These are phyloP conservation scores for Bruguiera gymnorhiza DNA, from an alignment of 345 rosid species.

Conservation along the genomic window DNA sequence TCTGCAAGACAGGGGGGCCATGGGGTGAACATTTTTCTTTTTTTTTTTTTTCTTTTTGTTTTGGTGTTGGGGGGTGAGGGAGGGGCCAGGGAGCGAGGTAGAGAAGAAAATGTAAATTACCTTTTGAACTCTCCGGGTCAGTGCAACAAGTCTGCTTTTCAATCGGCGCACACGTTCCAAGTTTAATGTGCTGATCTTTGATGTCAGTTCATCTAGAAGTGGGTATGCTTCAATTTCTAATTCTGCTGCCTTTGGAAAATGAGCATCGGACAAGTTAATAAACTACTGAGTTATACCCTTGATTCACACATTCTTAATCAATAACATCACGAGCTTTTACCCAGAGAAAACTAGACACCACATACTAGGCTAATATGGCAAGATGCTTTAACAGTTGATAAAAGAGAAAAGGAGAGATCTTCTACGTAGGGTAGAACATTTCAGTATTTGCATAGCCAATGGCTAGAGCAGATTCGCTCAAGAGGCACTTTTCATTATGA, in stretches of 20 bases:
- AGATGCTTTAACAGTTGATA: neutral
- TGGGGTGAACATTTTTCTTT: neutral
- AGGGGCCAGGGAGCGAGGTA: too few relatives aligned
- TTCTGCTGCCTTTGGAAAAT: conserved; percentile 78
- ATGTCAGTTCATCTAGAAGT: conserved; percentile 86
- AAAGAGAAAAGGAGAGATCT: too few relatives aligned
- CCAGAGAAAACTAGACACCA: neutral
- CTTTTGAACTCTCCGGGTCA: conserved; percentile 95
- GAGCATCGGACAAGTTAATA: conserved; percentile 18
- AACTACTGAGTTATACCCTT: conserved; percentile 14
- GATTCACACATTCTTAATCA: neutral
- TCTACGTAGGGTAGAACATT: too few relatives aligned
- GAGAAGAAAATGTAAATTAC: conserved; percentile 25
- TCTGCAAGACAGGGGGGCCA: neutral
- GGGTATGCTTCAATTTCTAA: conserved; percentile 99
- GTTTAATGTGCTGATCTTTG: conserved; percentile 94
- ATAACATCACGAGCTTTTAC: neutral
- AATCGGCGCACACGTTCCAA: conserved; percentile 91
- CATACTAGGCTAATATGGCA: neutral
- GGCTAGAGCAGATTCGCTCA: too few relatives aligned
- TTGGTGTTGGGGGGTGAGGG: too few relatives aligned
- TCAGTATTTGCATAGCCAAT: too few relatives aligned
- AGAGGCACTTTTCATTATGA: too few relatives aligned
- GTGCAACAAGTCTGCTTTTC: conserved; percentile 93
- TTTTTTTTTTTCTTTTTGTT: too few relatives aligned